Conservation (phyloP, 345 rosid genomes). For the Nephelium lappaceum region DNA sequence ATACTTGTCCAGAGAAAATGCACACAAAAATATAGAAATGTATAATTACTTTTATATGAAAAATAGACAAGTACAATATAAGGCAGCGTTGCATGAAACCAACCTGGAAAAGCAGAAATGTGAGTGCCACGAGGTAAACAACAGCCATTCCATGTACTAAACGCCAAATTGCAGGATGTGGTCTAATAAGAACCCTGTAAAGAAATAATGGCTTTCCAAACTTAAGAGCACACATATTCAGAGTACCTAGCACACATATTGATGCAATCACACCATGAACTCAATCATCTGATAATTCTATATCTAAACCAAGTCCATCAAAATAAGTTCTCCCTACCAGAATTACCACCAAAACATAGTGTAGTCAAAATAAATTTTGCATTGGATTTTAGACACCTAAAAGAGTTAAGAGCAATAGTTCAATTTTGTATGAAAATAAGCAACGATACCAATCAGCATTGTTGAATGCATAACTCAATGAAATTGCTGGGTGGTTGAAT, state of each 20-base stretch:
- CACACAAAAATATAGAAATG: too few relatives aligned
- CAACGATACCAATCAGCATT: background rate
- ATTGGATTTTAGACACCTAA: background rate
- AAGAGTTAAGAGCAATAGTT: background rate
- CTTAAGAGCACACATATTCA: background rate
- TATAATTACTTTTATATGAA: background rate
- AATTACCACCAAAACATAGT: background rate
- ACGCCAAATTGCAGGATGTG: conserved; percentile 99
- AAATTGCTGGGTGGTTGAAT: background rate
- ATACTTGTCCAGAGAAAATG: too few relatives aligned
- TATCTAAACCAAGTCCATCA: background rate
- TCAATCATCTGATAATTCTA: background rate
- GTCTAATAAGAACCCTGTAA: conserved; percentile 86
- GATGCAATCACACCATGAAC: background rate
- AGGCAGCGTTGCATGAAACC: conserved; percentile 1
- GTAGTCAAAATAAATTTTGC: background rate
- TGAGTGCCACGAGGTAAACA: conserved; percentile 82
- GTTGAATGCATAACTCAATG: background rate
- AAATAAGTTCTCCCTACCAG: background rate
- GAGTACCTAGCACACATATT: background rate
- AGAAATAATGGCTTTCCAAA: conserved; percentile 3
- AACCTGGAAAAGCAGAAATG: conserved; percentile 99
- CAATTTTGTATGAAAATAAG: background rate
- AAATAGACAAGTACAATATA: background rate
- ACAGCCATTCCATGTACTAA: conserved; percentile 99